These are phyloP conservation scores for Salix suchowensis DNA, from an alignment of 345 rosid genomes.

Conservation along the genomic window DNA sequence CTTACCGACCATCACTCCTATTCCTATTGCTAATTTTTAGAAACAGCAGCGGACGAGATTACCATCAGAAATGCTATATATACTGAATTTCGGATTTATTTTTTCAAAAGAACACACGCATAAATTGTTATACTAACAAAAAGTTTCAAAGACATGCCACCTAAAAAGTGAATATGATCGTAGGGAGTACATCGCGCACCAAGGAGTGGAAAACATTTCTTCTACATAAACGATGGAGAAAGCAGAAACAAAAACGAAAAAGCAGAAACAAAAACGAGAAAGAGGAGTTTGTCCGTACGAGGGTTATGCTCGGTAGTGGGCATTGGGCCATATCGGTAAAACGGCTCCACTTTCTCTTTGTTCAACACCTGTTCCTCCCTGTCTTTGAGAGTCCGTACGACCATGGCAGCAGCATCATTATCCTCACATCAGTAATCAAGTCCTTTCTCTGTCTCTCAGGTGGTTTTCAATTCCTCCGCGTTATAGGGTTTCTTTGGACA, in stretches of 20 bases:
- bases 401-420: slow-evolving; percentile 7
- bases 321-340: neutral
- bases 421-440: slow-evolving; percentile 12
- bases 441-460: neutral
- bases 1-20: too few relatives aligned
- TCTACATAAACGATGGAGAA: neutral
- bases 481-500: neutral
- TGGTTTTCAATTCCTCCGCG: neutral
- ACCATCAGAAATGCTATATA: neutral
- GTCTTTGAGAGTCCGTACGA: slow-evolving; percentile 8
- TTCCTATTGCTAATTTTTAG: too few relatives aligned
- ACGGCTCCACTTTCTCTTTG: slow-evolving; percentile 30
- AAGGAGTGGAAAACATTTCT: neutral
- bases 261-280: neutral
- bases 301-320: neutral
- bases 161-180: too few relatives aligned
- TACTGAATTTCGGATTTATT: too few relatives aligned
- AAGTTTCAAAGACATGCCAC: too few relatives aligned
- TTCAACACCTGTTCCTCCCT: slow-evolving; percentile 15
- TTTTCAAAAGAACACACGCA: too few relatives aligned
- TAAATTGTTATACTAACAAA: too few relatives aligned
- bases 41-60: too few relatives aligned
- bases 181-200: neutral
- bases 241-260: neutral
- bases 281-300: slow-evolving; percentile 10